A percentile compares a stretch with the other conserved stretches of the same genome.
Evolutionary conservation across 2,329 filamentous ascomycete genomes (phyloP).

Genomic region (Trichoderma sp.): DNA sequence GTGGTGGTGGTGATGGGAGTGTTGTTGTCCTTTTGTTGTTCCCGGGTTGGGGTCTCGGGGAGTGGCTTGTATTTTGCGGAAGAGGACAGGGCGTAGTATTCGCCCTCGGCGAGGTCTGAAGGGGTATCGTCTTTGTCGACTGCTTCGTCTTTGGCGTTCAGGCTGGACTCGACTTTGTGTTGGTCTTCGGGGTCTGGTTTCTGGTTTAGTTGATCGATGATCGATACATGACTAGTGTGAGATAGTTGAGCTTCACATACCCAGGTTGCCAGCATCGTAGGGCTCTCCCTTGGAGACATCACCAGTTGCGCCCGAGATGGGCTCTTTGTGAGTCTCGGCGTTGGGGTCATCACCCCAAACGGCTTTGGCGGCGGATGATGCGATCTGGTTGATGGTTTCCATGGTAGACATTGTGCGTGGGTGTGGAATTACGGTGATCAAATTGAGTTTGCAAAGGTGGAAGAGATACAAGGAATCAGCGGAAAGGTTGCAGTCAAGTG

Average conservation of each 20-base stretch:
- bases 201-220: background rate
- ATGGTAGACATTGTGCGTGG: constrained; percentile 46
- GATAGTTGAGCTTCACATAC: constrained; percentile 40
- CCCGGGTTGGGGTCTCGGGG: constrained; percentile 16
- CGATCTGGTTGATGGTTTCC: constrained; percentile 65
- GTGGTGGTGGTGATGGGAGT: background rate
- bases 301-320: constrained; percentile 70
- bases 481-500: too few species aligned
- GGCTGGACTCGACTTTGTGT: constrained; percentile 23
- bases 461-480: too few species aligned
- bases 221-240: background rate
- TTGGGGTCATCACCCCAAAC: constrained; percentile 48
- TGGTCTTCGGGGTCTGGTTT: constrained; percentile 19
- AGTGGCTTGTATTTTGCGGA: constrained; percentile 1
- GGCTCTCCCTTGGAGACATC: constrained; percentile 69
- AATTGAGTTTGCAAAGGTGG: background rate
- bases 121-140: background rate
- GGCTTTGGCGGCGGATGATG: constrained; percentile 44
- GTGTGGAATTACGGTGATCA: background rate
- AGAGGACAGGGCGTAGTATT: background rate
- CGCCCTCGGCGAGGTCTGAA: background rate
- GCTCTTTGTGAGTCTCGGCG: constrained; percentile 57
- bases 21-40: background rate
- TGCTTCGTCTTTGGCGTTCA: constrained; percentile 1
- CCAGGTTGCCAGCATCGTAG: constrained; percentile 77